Evolutionary conservation across 257 asterid genomes (phyloP), one percentile per base, ranked within the genome.

Genomic region (Fraxinus anomala): DNA sequence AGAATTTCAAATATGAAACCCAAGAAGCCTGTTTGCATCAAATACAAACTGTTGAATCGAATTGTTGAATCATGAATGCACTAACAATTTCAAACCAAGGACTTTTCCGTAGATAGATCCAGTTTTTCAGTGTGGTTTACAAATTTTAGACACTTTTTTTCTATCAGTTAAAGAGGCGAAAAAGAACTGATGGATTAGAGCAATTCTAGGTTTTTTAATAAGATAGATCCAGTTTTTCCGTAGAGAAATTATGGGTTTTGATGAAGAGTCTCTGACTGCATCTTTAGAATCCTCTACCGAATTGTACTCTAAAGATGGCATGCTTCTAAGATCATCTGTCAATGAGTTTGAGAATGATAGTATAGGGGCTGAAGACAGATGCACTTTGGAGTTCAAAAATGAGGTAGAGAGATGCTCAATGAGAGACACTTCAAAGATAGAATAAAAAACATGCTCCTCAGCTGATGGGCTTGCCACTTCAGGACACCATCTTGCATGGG

Each of bases 271-370:
- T 70, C 33, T 71, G 56, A 56, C 83, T 13, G 68, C 83, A 73
- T 83, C 88, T 70, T 75, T 87, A 5, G 75, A 89, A 70, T 86
- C 89, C 70, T 85, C 80, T 1, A 75, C 76, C 51, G 95, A 83
- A 73, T 34, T 82, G 8, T 78, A 81, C 42, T 83, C 87, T 7
- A 89, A 90, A 59, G 89, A 87, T 76, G 89, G 81, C 77, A 68
- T 79, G 79, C 10, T 6, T 36, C 40, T 36, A 36, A 36, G 40
- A 36, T 36, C 10, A 36, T 36, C 40, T 36, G 40, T 36, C 40
- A 81, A 79, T 78, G 92, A 91, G 79, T 63, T 66, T 70, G 93
- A 86, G 63, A 71, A 81, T 26, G 85, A 72, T 39, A 75, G 78
- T 63, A 37, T 75, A 49, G 84, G 76, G 40, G 65, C 67, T 47